Base-by-base conservation (phyloP, 2,329 filamentous ascomycete species). In the Tympanopsis confertula region DNA sequence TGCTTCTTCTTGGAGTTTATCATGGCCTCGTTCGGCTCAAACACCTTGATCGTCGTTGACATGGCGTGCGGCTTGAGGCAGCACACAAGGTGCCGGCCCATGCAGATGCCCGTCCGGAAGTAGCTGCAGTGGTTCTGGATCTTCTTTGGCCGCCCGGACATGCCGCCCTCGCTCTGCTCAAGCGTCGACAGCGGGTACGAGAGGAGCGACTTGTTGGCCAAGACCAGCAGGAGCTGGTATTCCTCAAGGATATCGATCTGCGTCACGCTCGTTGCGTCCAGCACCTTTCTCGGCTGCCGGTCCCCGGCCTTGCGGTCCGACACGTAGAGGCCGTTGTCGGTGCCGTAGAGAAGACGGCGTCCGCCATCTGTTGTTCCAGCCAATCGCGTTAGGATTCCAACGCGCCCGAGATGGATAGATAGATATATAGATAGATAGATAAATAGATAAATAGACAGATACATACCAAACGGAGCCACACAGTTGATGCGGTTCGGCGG, bases 1-100 rank as follows among this genome's bases (percentile, higher is more conserved):
- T 88, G 91, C 56, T 94, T 93, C 65, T 93, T 95, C 67, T 91
- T 93, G 41, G 85, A 85, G 64, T 88, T 89, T 38, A 83, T 82
- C 70, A 94, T 82, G 44, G 86, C 83, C 55, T 96, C 91, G 62
- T 94, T 94, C 1, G 91, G 91, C 62, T 98, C 89, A 60, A 86
- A 96, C n/a, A 96, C 91, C 62, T 96, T 96, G 67, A 98, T 94
- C 2, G 89, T 96, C 13, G 86, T 94, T 38, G 86, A 94, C 20
- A 96, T 66, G 3, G 87, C 85, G 14, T 84, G 89, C 29, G 86
- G 94, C 66, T 94, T 96, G 52, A 96, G 91, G 49, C 86, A 93
- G 61, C 89, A 96, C 20, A 98, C 91, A 38, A 98, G 69, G 55
- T 96, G 89, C 44, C 91, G 77, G 22, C 89, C 88, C 41, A 95